Percentiles rank a stretch among this genome's conserved stretches.
Conservation (phyloP, 371 early-diverging fungal species). For the Lichtheimia ramosa region DNA sequence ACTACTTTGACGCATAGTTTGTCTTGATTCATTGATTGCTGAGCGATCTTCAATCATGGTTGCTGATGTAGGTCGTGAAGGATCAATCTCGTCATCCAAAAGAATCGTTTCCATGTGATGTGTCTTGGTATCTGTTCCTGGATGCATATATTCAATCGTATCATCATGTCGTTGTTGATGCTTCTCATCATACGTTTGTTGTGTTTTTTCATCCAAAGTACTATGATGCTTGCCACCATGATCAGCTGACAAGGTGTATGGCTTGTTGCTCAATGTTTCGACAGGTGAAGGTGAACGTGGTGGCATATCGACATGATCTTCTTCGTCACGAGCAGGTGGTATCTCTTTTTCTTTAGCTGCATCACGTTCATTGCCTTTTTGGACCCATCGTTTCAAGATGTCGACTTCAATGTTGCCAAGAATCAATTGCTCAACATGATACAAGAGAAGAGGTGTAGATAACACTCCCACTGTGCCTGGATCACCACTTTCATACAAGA, state of each 20-base stretch:
- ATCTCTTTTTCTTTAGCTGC: constrained; percentile 2
- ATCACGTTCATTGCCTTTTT: constrained; percentile 32
- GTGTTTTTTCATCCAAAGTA: too few species aligned
- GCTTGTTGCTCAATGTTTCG: too few species aligned
- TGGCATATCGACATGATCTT: constrained; percentile 5
- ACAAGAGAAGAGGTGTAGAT: constrained; percentile 62
- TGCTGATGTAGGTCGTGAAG: background rate
- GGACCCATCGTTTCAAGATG: constrained; percentile 57
- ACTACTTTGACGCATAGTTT: background rate
- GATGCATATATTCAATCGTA: too few species aligned
- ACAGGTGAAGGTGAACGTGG: too few species aligned
- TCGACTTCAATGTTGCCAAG: constrained; percentile 62
- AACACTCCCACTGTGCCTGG: constrained; percentile 54
- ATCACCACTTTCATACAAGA: constrained; percentile 48
- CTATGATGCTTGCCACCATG: too few species aligned
- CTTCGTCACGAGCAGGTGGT: constrained; percentile 17
- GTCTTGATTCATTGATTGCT: too few species aligned
- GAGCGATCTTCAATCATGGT: background rate
- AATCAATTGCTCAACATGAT: constrained; percentile 70
- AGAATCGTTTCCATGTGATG: constrained; percentile 2
- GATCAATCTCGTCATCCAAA: background rate
- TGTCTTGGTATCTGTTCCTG: too few species aligned
- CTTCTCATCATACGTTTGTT: too few species aligned
- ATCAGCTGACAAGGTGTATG: too few species aligned
- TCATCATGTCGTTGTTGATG: too few species aligned